Conservation (phyloP, 2,329 filamentous ascomycete species). For the Metarhizium robertsii region DNA sequence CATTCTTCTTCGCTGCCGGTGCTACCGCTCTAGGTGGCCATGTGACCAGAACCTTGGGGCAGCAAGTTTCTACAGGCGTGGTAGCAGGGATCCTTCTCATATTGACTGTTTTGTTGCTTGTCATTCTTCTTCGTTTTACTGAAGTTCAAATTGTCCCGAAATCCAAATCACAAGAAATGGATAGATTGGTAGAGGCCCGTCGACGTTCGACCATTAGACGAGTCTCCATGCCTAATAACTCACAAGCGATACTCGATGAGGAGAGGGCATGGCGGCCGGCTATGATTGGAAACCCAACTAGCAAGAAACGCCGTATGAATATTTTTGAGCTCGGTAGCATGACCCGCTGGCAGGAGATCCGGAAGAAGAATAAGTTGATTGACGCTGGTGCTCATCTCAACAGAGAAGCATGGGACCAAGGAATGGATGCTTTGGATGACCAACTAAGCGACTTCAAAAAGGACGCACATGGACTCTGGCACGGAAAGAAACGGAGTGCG, state of each 20-base stretch:
- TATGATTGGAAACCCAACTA: slow-evolving; percentile 62
- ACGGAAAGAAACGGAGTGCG: slow-evolving; percentile 13
- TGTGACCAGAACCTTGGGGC: slow-evolving; percentile 55
- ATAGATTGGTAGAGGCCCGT: slow-evolving; percentile 39
- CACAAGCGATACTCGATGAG: slow-evolving; percentile 33
- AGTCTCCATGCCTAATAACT: slow-evolving; percentile 29
- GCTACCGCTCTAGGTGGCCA: slow-evolving; percentile 61
- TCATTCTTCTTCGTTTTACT: slow-evolving; percentile 55
- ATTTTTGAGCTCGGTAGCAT: slow-evolving; percentile 59
- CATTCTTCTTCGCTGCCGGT: slow-evolving; percentile 59
- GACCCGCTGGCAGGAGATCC: slow-evolving; percentile 66
- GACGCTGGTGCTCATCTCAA: slow-evolving; percentile 32
- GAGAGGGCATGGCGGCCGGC: slow-evolving; percentile 58
- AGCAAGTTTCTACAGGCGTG: slow-evolving; percentile 58
- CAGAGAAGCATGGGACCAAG: slow-evolving; percentile 24
- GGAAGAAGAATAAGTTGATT: slow-evolving; percentile 48
- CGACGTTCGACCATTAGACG: slow-evolving; percentile 36
- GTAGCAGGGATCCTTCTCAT: slow-evolving; percentile 58
- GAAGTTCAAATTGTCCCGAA: slow-evolving; percentile 60
- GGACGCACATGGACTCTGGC: slow-evolving; percentile 22
- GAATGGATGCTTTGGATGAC: slow-evolving; percentile 26
- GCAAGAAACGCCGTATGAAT: slow-evolving; percentile 60
- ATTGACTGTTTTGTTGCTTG: slow-evolving; percentile 53
- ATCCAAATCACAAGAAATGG: slow-evolving; percentile 45
- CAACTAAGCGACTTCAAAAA: slow-evolving; percentile 25